Conservation (phyloP, 139 green algal species). For the Chlamydomonas sp. region DNA sequence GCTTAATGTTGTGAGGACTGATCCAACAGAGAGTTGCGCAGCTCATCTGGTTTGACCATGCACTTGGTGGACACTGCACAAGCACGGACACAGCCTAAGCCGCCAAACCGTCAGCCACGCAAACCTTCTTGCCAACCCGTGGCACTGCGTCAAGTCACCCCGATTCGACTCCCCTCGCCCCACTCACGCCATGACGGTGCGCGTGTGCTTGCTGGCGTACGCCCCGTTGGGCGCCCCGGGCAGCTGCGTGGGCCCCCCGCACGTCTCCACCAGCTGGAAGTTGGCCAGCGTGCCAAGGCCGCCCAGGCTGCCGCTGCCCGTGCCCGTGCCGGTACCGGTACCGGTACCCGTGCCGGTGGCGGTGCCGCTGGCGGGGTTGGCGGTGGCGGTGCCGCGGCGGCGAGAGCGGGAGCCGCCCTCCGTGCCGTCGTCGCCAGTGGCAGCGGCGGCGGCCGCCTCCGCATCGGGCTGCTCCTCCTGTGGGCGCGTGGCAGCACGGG, state of each 20-base stretch:
- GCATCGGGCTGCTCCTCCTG: too few relatives aligned
- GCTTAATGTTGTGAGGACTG: too few relatives aligned
- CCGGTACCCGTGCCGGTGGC: not conserved
- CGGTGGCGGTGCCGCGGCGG: not conserved
- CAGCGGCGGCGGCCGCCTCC: not conserved
- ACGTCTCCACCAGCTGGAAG: constrained; percentile 17
- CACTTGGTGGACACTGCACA: not conserved
- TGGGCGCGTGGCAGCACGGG: too few relatives aligned
- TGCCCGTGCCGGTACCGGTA: too few relatives aligned
- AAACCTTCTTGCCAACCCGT: too few relatives aligned
- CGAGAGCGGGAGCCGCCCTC: not conserved
- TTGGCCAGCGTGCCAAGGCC: not conserved
- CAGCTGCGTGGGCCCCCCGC: not conserved
- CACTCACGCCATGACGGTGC: not conserved
- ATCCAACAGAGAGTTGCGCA: too few relatives aligned
- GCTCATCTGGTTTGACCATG: too few relatives aligned
- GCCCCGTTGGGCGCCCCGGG: constrained; percentile 19
- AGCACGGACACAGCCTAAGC: too few relatives aligned
- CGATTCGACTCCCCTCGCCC: not conserved
- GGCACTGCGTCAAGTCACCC: too few relatives aligned
- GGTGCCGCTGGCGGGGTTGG: not conserved
- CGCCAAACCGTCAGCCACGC: too few relatives aligned
- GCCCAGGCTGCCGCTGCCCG: not conserved
- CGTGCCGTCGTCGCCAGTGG: not conserved
- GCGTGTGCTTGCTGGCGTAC: not conserved